Percentiles rank a stretch among this genome's conserved stretches.
Conservation (phyloP, 2,329 filamentous ascomycete genomes). For the Colletotrichum tofieldiae region DNA sequence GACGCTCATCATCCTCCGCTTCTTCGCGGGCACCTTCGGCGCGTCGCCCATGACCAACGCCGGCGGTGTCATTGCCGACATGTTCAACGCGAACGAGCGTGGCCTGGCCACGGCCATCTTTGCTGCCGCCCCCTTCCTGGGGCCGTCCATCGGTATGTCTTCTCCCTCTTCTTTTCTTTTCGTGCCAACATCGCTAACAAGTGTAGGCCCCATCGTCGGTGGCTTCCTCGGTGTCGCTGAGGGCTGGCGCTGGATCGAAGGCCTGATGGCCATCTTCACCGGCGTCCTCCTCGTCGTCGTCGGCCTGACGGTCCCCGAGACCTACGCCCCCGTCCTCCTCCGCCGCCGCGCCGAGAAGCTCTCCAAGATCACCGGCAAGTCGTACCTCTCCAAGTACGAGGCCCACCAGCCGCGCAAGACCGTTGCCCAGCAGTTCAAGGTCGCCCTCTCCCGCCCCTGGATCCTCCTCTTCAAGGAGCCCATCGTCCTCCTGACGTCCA, state of each 20-base stretch:
- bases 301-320: conserved; percentile 64
- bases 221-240: conserved; percentile 76
- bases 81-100: conserved; percentile 67
- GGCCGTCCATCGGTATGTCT: conserved; percentile 72
- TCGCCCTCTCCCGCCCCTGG: conserved; percentile 71
- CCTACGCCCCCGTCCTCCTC: conserved; percentile 50
- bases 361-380: conserved; percentile 44
- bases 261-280: conserved; percentile 74
- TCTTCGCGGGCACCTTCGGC: conserved; percentile 76
- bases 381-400: conserved; percentile 58
- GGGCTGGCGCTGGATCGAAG: conserved; percentile 81
- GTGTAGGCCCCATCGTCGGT: conserved; percentile 76
- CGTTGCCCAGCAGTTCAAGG: conserved; percentile 62
- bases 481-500: conserved; percentile 75
- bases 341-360: conserved; percentile 47
- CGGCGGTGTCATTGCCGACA: conserved; percentile 75
- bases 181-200: conserved; percentile 76
- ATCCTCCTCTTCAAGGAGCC: conserved; percentile 79
- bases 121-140: conserved; percentile 76
- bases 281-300: conserved; percentile 44
- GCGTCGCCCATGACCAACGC: conserved; percentile 75
- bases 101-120: conserved; percentile 76
- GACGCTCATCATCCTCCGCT: conserved; percentile 73
- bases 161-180: conserved; percentile 73
- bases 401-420: conserved; percentile 58